Base-by-base conservation (phyloP, 768 basidiomycete species). In the Hygrocybe coccinea region DNA sequence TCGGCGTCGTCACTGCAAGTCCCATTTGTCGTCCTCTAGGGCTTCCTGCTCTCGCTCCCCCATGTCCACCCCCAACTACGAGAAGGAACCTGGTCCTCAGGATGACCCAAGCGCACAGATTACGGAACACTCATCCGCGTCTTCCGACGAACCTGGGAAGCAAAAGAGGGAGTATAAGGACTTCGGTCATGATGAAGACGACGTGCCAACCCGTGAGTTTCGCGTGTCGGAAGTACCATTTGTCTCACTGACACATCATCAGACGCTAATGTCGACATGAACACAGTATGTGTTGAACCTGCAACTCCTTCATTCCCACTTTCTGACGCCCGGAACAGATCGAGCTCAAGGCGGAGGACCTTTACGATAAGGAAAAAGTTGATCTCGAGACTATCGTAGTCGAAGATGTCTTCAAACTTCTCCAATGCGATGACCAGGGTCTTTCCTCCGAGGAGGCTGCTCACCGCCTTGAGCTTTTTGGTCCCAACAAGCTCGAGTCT, bases 301-400 rank as follows among this genome's bases (percentile, higher is more conserved):
- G 58, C 55, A 38, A 55, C 10, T 1, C 49, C 41, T 41, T 46
- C 15, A 36, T 43, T 33, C 8, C 0, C 12, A n/a, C 45, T 14
- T 54, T 21, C 55, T 56, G 35, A 58, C 48, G 17, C 29, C 24
- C 37, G 41, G 14, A 54, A 78, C n/a, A 77, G 83, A 94, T 95
- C 58, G 88, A 93, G 73, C 80, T 95, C 63, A 92, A 86, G 70
- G 91, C 91, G 3, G 92, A 94, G 72, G 92, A 95, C 70, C 74
- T 94, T 49, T 97, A 97, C 71, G 94, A 97, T 74, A 95, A 95
- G 77, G 95, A 98, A 75, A 98, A 98, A 78, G 95, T 98, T 74
- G 95, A 98, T 74, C 79, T 98, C 57, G 95, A 97, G 79, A 95
- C 93, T 19, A 87, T 98, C 63, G 87, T 91, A 60, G 89, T 98